A percentile compares a stretch with the other conserved stretches of the same genome.
These are phyloP conservation scores for Acrocalymma vagum DNA, from an alignment of 2,329 filamentous ascomycete genomes.

Conservation along the genomic window DNA sequence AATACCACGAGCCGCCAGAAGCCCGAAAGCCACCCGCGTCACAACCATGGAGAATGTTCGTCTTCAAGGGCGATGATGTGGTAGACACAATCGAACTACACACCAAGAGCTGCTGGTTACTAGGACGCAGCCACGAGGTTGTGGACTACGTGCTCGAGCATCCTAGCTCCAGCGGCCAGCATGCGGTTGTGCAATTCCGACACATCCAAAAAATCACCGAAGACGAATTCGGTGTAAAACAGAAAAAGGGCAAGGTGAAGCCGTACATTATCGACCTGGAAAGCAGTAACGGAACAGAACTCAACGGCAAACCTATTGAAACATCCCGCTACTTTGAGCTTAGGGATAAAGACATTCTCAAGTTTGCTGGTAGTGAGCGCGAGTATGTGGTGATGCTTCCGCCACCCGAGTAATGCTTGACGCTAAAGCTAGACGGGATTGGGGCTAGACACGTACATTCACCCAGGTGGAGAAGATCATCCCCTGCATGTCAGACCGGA, in stretches of 20 bases:
- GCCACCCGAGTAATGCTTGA: slow-evolving; percentile 34
- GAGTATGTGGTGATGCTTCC: slow-evolving; percentile 96
- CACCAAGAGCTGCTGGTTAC: slow-evolving; percentile 85
- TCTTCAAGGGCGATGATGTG: slow-evolving; percentile 86
- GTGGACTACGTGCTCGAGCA: slow-evolving; percentile 88
- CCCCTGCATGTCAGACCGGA: too few relatives aligned
- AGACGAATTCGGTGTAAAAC: slow-evolving; percentile 73
- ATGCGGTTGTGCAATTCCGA: slow-evolving; percentile 93
- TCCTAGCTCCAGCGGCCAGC: slow-evolving; percentile 92
- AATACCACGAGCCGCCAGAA: slow-evolving; percentile 95
- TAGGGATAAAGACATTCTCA: slow-evolving; percentile 85
- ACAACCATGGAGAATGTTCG: slow-evolving; percentile 86
- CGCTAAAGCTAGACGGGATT: too few relatives aligned
- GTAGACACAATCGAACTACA: slow-evolving; percentile 83
- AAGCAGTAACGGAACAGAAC: slow-evolving; percentile 85
- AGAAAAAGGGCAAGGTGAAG: slow-evolving; percentile 56
- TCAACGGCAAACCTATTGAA: slow-evolving; percentile 80
- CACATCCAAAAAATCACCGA: slow-evolving; percentile 85
- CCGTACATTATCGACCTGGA: slow-evolving; percentile 95
- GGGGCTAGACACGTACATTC: too few relatives aligned
- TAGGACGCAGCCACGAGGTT: slow-evolving; percentile 81
- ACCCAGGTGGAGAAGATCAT: too few relatives aligned
- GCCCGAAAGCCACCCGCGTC: slow-evolving; percentile 84
- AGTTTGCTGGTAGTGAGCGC: slow-evolving; percentile 85
- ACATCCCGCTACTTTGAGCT: slow-evolving; percentile 85